A percentile compares a stretch with the other conserved stretches of the same genome.
Evolutionary conservation across 768 basidiomycete genomes (phyloP).

Genomic region (Leccinum fibrillosum): DNA sequence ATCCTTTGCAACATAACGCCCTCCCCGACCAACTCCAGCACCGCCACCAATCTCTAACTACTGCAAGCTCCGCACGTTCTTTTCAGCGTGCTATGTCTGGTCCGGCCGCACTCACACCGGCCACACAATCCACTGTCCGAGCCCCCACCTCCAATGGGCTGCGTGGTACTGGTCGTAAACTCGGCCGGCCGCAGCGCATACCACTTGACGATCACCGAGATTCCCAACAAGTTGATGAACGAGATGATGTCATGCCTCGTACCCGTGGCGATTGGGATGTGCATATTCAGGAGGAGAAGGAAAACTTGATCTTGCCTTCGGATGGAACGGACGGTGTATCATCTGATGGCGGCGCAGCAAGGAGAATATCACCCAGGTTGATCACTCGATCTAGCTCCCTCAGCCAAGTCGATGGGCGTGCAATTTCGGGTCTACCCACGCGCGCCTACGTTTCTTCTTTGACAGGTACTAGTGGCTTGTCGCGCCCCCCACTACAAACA

Average conservation of each 20-base stretch:
- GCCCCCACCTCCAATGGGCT: constrained; percentile 32
- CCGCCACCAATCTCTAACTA: constrained; percentile 25
- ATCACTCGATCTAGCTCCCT: constrained; percentile 32
- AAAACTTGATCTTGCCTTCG: constrained; percentile 33
- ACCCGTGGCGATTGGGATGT: constrained; percentile 30
- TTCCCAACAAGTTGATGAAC: constrained; percentile 29
- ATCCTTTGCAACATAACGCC: constrained; percentile 40
- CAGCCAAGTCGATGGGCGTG: constrained; percentile 34
- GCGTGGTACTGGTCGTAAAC: constrained; percentile 33
- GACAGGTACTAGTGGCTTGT: constrained; percentile 34
- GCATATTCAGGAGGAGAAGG: constrained; percentile 38
- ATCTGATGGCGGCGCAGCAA: constrained; percentile 22
- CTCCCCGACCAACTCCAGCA: constrained; percentile 30
- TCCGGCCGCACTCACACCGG: constrained; percentile 39
- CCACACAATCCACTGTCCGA: constrained; percentile 26
- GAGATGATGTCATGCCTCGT: constrained; percentile 31
- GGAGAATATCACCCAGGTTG: constrained; percentile 26
- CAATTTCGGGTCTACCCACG: constrained; percentile 32
- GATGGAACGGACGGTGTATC: constrained; percentile 23
- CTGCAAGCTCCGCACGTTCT: constrained; percentile 38
- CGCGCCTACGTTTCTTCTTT: constrained; percentile 30
- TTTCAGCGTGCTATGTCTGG: constrained; percentile 69
- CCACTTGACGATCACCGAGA: constrained; percentile 37
- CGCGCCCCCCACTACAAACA: constrained; percentile 37
- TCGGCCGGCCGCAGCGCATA: constrained; percentile 35